These are phyloP conservation scores for Pythium rishiriense DNA, from an alignment of 352 stramenopile species.

Conservation along the genomic window DNA sequence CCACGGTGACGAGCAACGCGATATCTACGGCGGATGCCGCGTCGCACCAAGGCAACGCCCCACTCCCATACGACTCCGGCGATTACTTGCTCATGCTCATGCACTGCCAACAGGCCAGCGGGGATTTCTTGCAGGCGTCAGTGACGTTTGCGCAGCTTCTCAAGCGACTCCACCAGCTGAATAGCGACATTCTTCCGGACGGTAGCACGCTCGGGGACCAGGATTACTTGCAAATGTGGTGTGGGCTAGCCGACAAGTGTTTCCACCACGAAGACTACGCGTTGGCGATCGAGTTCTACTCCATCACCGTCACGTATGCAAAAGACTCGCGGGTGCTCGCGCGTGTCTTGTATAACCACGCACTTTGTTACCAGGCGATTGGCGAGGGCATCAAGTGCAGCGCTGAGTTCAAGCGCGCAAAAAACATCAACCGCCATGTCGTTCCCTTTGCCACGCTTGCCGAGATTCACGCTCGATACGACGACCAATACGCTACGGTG, in stretches of 20 bases:
- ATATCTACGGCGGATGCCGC: neutral
- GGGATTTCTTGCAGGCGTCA: conserved; percentile 56
- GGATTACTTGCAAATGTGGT: conserved; percentile 60
- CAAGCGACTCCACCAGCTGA: conserved; percentile 1
- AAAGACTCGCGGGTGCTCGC: conserved; percentile 63
- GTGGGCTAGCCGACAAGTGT: conserved; percentile 55
- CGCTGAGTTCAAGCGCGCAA: conserved; percentile 66
- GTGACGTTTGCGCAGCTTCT: conserved; percentile 48
- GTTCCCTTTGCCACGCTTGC: conserved; percentile 38
- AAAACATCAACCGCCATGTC: conserved; percentile 66
- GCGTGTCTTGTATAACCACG: conserved; percentile 54
- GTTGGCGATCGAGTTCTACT: conserved; percentile 62
- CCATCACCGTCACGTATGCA: conserved; percentile 55
- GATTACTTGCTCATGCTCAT: conserved; percentile 72
- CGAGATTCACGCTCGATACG: conserved; percentile 46
- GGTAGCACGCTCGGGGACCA: conserved; percentile 40
- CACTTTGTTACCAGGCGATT: conserved; percentile 55
- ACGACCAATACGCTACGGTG: conserved; percentile 47
- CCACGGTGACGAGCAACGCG: neutral
- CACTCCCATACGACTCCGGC: conserved; percentile 33
- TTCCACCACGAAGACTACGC: conserved; percentile 68
- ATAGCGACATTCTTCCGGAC: neutral
- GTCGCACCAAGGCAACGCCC: neutral
- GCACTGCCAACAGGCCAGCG: conserved; percentile 60
- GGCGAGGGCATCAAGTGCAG: conserved; percentile 48